A percentile compares a stretch with the other conserved stretches of the same genome.
Conservation (phyloP, 768 basidiomycete species). For the Lentinula sp. region DNA sequence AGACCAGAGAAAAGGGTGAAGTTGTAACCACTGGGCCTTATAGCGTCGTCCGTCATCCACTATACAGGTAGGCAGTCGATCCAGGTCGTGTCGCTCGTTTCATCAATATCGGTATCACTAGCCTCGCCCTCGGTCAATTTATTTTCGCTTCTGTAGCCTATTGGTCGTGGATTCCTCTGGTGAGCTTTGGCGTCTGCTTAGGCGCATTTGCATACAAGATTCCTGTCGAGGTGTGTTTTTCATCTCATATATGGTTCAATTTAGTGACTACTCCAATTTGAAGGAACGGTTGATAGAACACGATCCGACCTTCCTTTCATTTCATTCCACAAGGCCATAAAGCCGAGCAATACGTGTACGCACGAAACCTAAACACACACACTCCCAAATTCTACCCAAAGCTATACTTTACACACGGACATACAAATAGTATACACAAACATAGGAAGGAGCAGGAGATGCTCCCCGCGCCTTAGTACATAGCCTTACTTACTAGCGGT, state of each 20-base stretch:
- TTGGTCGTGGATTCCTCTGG: conserved; percentile 29
- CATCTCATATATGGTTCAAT: not conserved
- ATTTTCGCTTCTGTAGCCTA: conserved; percentile 17
- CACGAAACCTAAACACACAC: no score
- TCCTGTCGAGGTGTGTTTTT: conserved; percentile 21
- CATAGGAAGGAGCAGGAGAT: no score
- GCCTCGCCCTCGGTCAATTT: conserved; percentile 19
- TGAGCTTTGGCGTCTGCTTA: conserved; percentile 15
- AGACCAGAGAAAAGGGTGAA: conserved; percentile 20
- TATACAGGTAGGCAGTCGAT: conserved; percentile 21
- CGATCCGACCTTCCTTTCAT: no score
- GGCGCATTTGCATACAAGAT: conserved; percentile 25
- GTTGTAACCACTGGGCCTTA: conserved; percentile 26
- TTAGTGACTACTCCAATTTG: not conserved
- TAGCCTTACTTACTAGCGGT: no score
- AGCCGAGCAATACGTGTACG: no score
- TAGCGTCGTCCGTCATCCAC: conserved; percentile 28
- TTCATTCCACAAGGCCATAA: no score
- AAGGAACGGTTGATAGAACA: conserved; percentile 23
- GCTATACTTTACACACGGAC: no score
- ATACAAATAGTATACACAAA: no score
- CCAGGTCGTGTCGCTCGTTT: no score
- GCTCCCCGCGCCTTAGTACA: no score
- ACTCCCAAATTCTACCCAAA: no score
- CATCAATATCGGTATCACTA: conserved; percentile 2